Percentiles rank a stretch among this genome's conserved stretches.
Conservation (phyloP, 225 moss, liverwort and hornwort genomes). For the Pseudisothecium myosuroides region DNA sequence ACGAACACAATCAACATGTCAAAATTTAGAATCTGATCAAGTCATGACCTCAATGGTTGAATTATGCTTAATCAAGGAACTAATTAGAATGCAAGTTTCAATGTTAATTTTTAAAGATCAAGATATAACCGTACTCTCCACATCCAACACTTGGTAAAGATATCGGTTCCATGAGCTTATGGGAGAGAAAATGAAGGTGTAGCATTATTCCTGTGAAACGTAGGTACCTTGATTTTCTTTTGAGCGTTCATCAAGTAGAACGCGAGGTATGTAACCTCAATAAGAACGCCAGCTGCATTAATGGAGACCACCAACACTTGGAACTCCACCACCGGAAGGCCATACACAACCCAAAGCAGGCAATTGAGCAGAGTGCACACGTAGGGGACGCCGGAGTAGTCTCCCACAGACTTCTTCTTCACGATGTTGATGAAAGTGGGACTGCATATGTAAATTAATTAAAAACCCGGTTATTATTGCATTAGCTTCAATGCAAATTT, state of each 20-base stretch:
- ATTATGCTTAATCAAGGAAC: background rate
- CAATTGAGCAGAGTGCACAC: conserved; percentile 64
- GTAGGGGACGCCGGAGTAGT: conserved; percentile 49
- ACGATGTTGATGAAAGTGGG: conserved; percentile 39
- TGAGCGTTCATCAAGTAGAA: conserved; percentile 23
- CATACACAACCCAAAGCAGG: conserved; percentile 50
- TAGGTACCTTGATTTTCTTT: conserved; percentile 17
- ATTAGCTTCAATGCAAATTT: background rate
- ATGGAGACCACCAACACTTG: conserved; percentile 49
- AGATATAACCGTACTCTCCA: background rate
- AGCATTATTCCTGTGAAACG: background rate
- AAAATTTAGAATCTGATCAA: background rate
- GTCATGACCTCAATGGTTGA: background rate
- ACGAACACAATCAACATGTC: background rate
- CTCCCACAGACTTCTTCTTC: conserved; percentile 29
- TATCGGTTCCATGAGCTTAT: background rate
- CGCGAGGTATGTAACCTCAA: conserved; percentile 28
- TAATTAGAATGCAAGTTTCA: background rate
- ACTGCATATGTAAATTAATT: background rate
- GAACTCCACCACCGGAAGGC: conserved; percentile 41
- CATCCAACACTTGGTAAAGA: background rate
- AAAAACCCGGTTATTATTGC: background rate
- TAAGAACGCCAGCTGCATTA: conserved; percentile 29
- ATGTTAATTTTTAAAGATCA: background rate
- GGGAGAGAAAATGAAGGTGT: background rate